These are phyloP conservation scores for Marchantia paleacea DNA, from an alignment of 225 moss, liverwort and hornwort genomes.

Conservation along the genomic window DNA sequence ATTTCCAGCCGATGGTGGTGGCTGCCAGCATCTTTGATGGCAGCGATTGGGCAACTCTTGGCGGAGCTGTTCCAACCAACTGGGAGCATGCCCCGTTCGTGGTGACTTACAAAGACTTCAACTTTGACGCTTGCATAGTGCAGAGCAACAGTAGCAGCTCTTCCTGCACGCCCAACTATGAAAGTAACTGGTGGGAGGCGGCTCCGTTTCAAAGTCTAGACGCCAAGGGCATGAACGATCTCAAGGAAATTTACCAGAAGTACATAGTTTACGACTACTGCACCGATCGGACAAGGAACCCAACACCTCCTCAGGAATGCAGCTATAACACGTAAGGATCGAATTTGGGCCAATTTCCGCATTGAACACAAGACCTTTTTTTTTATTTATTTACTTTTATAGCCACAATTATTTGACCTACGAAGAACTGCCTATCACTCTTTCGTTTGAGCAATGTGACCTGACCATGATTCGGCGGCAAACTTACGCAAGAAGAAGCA, in stretches of 20 bases:
- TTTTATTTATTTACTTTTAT: too few relatives aligned
- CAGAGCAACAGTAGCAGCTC: neutral
- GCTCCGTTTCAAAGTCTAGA: slow-evolving; percentile 12
- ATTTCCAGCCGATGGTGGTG: slow-evolving; percentile 15
- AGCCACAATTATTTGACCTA: too few relatives aligned
- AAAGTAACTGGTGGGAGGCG: slow-evolving; percentile 29
- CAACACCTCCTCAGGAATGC: slow-evolving; percentile 42
- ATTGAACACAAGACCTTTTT: too few relatives aligned
- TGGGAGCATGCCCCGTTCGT: slow-evolving; percentile 30
- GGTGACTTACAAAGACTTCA: slow-evolving; percentile 25
- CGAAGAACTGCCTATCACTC: too few relatives aligned
- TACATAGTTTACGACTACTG: slow-evolving; percentile 47
- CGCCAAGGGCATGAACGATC: neutral
- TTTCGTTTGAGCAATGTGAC: too few relatives aligned
- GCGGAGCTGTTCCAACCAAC: slow-evolving; percentile 28
- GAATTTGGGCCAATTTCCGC: too few relatives aligned
- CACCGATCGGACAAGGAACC: slow-evolving; percentile 23
- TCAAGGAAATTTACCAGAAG: slow-evolving; percentile 18
- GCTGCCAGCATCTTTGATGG: slow-evolving; percentile 27
- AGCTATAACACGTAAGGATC: slow-evolving; percentile 17
- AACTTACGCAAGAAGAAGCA: too few relatives aligned
- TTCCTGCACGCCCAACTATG: slow-evolving; percentile 2
- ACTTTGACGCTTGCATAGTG: slow-evolving; percentile 23
- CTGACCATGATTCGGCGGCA: too few relatives aligned
- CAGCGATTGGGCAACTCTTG: slow-evolving; percentile 40